Percentiles rank a stretch among this genome's conserved stretches.
Evolutionary conservation across 2,329 filamentous ascomycete genomes (phyloP).

Genomic region (Aspergillus aculeatinus): DNA sequence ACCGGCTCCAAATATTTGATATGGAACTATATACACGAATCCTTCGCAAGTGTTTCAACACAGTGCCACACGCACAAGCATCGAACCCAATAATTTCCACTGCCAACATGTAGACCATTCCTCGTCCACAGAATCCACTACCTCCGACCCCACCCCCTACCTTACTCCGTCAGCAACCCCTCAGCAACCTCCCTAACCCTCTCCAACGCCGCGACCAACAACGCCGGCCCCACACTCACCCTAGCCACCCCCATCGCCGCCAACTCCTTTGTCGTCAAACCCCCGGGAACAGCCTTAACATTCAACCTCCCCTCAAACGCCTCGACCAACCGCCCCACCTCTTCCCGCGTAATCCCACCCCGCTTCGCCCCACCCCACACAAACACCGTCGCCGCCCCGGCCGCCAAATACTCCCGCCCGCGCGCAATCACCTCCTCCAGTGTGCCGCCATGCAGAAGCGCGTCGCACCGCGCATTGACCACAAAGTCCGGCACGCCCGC

Average conservation of each 20-base stretch:
- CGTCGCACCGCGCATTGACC: conserved; percentile 59
- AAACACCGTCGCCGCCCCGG: conserved; percentile 60
- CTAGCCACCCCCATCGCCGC: conserved; percentile 54
- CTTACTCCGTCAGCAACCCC: conserved; percentile 9
- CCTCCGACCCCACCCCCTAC: background rate
- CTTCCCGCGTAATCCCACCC: conserved; percentile 45
- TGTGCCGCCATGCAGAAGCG: conserved; percentile 36
- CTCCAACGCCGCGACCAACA: conserved; percentile 46
- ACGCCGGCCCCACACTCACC: conserved; percentile 55
- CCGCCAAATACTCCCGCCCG: conserved; percentile 57
- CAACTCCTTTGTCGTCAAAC: conserved; percentile 47
- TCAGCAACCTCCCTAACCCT: conserved; percentile 33
- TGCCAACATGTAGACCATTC: too few species aligned
- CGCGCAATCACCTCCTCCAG: conserved; percentile 54
- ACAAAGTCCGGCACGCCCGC: conserved; percentile 56
- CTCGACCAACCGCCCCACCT: conserved; percentile 49
- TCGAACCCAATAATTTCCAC: too few species aligned
- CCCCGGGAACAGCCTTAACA: conserved; percentile 46
- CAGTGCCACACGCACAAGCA: too few species aligned
- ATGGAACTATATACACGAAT: too few species aligned
- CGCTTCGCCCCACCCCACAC: conserved; percentile 56
- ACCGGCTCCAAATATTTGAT: too few species aligned
- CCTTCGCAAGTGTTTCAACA: too few species aligned
- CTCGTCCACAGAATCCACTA: background rate
- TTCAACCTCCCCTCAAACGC: conserved; percentile 53